Evolutionary conservation across 1,284 basidiomycete species (phyloP).

Genomic region (Coniferiporia weirii): DNA sequence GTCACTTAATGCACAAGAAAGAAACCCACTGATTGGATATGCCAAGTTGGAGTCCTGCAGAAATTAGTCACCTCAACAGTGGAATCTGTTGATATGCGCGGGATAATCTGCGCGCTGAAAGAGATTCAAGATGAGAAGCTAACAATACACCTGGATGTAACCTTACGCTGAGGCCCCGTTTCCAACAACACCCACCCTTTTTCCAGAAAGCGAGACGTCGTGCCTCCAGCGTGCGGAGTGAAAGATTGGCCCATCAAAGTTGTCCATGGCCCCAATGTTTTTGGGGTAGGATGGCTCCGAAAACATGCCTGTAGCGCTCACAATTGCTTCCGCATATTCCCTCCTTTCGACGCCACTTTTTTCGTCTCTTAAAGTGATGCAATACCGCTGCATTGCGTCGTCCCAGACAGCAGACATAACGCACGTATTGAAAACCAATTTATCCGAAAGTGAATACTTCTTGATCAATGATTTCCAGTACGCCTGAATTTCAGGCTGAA

Average conservation of each 20-base stretch:
- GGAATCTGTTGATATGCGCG: constrained; percentile 43
- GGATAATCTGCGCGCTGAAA: constrained; percentile 47
- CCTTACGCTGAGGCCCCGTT: constrained; percentile 57
- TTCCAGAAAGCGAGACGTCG: constrained; percentile 42
- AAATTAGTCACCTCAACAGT: constrained; percentile 48
- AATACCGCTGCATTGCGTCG: constrained; percentile 34
- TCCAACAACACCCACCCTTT: constrained; percentile 56
- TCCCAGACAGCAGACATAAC: constrained; percentile 45
- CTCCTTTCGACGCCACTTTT: constrained; percentile 15
- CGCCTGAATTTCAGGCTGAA: constrained; percentile 43
- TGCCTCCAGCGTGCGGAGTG: constrained; percentile 57
- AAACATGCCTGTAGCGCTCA: constrained; percentile 24
- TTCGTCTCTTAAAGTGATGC: constrained; percentile 34
- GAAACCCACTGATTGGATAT: constrained; percentile 16
- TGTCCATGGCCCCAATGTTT: constrained; percentile 38
- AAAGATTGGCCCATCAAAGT: constrained; percentile 46
- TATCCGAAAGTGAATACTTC: constrained; percentile 32
- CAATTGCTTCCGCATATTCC: constrained; percentile 20
- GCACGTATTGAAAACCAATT: constrained; percentile 38
- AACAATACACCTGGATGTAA: neutral
- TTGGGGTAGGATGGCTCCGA: constrained; percentile 40
- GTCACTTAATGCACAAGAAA: too few species aligned
- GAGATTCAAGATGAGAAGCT: constrained; percentile 1
- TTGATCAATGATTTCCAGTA: constrained; percentile 46
- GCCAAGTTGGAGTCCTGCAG: constrained; percentile 46